phyloP scores from a whole-genome alignment of 139 green algal genomes.

The Chlamydomonas asymmetrica region DNA sequence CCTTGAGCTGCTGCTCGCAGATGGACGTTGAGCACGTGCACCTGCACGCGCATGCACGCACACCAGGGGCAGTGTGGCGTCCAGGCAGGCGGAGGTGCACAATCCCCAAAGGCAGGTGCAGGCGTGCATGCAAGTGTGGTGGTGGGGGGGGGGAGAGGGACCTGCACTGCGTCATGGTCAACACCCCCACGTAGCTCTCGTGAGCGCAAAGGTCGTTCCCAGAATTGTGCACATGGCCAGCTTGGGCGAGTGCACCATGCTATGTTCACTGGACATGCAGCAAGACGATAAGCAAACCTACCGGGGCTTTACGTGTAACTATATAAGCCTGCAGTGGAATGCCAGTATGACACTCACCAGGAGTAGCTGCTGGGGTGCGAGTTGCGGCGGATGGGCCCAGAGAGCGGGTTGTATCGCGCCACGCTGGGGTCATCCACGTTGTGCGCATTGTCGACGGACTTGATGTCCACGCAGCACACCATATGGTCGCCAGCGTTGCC shows the following conservation, averaged over 20 bases:
- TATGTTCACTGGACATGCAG: background rate
- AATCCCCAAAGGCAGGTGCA: background rate
- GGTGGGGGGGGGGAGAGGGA: background rate
- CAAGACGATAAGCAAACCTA: background rate
- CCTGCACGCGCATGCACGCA: slow-evolving; percentile 13
- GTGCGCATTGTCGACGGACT: slow-evolving; percentile 35
- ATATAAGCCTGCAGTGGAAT: background rate
- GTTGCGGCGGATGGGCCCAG: slow-evolving; percentile 36
- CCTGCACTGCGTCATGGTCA: background rate
- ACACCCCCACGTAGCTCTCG: too few relatives aligned
- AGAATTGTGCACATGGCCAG: background rate
- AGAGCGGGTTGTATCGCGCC: slow-evolving; percentile 29
- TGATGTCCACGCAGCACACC: slow-evolving; percentile 35
- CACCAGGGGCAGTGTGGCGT: background rate
- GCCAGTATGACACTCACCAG: slow-evolving; percentile 10
- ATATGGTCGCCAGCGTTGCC: slow-evolving; percentile 16
- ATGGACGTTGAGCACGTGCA: slow-evolving; percentile 36
- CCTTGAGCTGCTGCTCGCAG: slow-evolving; percentile 34
- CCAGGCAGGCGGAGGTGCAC: background rate
- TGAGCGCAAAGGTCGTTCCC: background rate
- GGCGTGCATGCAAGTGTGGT: background rate
- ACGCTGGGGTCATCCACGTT: slow-evolving; percentile 30
- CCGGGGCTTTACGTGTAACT: too few relatives aligned
- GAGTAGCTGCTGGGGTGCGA: slow-evolving; percentile 22
- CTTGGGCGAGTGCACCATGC: background rate